A percentile compares a stretch with the other conserved stretches of the same genome.
Conservation (phyloP, 306 rosid genomes). For the Cucurbita maxima region DNA sequence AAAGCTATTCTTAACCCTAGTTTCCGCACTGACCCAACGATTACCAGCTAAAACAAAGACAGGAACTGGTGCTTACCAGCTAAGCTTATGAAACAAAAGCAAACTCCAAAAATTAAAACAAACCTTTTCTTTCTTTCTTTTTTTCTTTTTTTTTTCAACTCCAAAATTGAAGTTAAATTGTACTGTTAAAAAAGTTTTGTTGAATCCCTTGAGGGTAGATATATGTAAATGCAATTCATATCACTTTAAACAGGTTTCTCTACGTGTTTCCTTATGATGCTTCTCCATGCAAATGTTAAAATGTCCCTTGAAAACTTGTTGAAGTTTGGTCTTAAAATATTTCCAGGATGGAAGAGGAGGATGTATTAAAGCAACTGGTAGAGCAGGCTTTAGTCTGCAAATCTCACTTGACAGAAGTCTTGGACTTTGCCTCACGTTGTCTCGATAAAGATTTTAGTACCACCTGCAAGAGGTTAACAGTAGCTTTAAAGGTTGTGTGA, state of each 20-base stretch:
- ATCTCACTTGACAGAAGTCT: conserved; percentile 36
- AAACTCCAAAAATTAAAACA: too few species aligned
- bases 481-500: conserved; percentile 47
- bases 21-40: too few species aligned
- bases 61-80: too few species aligned
- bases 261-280: not conserved
- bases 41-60: too few species aligned
- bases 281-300: not conserved
- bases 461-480: conserved; percentile 33
- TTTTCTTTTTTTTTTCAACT: too few species aligned
- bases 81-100: too few species aligned
- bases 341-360: conserved; percentile 64
- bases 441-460: conserved; percentile 29
- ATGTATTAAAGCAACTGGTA: conserved; percentile 37
- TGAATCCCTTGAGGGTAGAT: not conserved
- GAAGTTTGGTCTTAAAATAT: not conserved
- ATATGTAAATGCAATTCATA: not conserved
- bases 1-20: too few species aligned
- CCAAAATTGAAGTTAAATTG: not conserved
- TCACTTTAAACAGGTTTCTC: not conserved
- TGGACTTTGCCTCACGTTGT: conserved; percentile 29
- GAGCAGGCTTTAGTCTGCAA: conserved; percentile 52
- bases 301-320: not conserved
- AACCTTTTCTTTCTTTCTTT: too few species aligned
- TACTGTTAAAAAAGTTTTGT: not conserved